phyloP scores from a whole-genome alignment of 495 filamentous ascomycete species.

The Hypoxylon cercidicola region DNA sequence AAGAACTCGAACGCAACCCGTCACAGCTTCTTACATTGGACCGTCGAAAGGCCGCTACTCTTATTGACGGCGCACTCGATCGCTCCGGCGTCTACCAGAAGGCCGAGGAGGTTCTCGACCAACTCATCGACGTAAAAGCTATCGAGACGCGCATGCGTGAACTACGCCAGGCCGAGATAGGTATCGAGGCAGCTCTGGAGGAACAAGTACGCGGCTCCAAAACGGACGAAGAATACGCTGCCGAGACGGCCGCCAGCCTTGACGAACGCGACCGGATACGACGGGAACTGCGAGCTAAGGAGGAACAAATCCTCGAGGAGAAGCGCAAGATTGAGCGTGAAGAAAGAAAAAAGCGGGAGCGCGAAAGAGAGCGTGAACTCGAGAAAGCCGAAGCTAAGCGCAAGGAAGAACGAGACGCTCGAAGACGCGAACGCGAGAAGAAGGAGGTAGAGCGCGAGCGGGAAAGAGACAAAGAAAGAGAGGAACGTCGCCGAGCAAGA shows the following conservation, averaged over 20 bases:
- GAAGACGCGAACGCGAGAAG: slow-evolving; percentile 67
- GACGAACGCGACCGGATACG: slow-evolving; percentile 72
- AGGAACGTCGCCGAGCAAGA: slow-evolving; percentile 58
- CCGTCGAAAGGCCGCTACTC: slow-evolving; percentile 78
- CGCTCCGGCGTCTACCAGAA: slow-evolving; percentile 82
- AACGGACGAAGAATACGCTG: slow-evolving; percentile 83
- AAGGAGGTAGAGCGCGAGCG: slow-evolving; percentile 66
- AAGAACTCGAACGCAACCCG: slow-evolving; percentile 84
- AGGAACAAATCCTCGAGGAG: slow-evolving; percentile 72
- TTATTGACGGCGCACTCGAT: slow-evolving; percentile 89
- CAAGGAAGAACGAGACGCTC: slow-evolving; percentile 64
- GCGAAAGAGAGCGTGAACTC: slow-evolving; percentile 67
- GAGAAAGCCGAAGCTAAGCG: slow-evolving; percentile 67
- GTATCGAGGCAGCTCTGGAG: slow-evolving; percentile 72
- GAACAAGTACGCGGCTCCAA: slow-evolving; percentile 78
- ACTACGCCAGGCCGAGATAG: slow-evolving; percentile 76
- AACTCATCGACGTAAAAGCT: slow-evolving; percentile 71
- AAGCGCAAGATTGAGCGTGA: slow-evolving; percentile 71
- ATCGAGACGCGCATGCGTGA: slow-evolving; percentile 76
- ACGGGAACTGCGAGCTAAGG: slow-evolving; percentile 70
- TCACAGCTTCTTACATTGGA: slow-evolving; percentile 76
- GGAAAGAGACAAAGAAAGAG: slow-evolving; percentile 63
- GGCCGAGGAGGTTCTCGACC: slow-evolving; percentile 73
- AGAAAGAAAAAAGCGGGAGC: slow-evolving; percentile 68
- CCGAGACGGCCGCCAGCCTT: slow-evolving; percentile 72